These are phyloP conservation scores for Colletotrichum viniferum DNA, from an alignment of 2,329 filamentous ascomycete genomes.

Conservation along the genomic window DNA sequence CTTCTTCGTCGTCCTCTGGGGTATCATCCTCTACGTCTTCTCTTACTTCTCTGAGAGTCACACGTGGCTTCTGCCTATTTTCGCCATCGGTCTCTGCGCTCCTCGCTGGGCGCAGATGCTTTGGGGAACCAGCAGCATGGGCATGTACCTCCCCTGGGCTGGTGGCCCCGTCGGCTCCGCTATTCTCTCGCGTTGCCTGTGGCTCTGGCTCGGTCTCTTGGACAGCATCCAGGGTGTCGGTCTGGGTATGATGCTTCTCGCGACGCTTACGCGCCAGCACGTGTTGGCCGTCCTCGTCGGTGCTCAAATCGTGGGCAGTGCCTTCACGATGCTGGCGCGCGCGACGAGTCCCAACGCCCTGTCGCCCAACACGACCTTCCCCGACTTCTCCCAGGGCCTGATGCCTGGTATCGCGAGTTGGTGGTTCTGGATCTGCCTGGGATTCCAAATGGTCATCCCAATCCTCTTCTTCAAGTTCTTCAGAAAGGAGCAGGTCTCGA, in stretches of 20 bases:
- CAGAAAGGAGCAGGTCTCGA: conserved; percentile 61
- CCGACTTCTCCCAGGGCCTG: conserved; percentile 58
- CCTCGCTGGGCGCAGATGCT: conserved; percentile 72
- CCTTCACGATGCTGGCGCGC: conserved; percentile 66
- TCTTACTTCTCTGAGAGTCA: conserved; percentile 62
- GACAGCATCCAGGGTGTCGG: conserved; percentile 70
- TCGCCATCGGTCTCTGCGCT: conserved; percentile 69
- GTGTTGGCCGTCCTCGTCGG: conserved; percentile 65
- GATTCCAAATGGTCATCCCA: conserved; percentile 62
- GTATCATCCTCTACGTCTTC: conserved; percentile 53
- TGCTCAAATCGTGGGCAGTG: conserved; percentile 65
- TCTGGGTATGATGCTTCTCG: conserved; percentile 70
- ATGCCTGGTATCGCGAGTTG: conserved; percentile 49
- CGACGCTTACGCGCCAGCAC: conserved; percentile 68
- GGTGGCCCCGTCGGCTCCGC: conserved; percentile 52
- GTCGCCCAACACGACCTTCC: conserved; percentile 66
- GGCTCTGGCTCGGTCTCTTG: conserved; percentile 65
- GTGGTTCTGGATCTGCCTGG: conserved; percentile 66
- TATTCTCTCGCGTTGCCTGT: conserved; percentile 65
- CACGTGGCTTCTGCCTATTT: conserved; percentile 70
- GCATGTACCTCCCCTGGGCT: conserved; percentile 67
- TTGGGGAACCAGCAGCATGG: conserved; percentile 66
- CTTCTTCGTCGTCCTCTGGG: conserved; percentile 63
- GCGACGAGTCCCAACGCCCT: conserved; percentile 64
- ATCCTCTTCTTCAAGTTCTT: conserved; percentile 62